A percentile compares a stretch with the other conserved stretches of the same genome.
These are phyloP conservation scores for Galerina marginata DNA, from an alignment of 768 basidiomycete genomes.

Conservation along the genomic window DNA sequence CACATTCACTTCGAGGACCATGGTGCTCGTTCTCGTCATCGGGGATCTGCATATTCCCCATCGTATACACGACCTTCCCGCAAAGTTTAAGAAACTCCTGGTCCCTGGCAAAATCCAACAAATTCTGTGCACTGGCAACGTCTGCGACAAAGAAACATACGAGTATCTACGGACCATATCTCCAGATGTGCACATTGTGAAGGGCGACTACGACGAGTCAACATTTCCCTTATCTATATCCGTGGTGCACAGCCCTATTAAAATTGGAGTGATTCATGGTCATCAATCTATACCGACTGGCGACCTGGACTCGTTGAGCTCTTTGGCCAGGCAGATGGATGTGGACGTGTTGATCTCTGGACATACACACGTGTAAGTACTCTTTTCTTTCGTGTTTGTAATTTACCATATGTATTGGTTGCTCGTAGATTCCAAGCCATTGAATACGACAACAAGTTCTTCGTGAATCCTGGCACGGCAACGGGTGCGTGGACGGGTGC, in stretches of 20 bases:
- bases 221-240: conserved; percentile 82
- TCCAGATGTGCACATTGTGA: conserved; percentile 88
- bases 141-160: conserved; percentile 96
- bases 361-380: conserved; percentile 88
- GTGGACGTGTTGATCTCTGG: conserved; percentile 95
- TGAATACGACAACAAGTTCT: conserved; percentile 91
- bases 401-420: not conserved
- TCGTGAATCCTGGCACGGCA: conserved; percentile 94
- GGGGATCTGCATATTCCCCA: conserved; percentile 98
- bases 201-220: conserved; percentile 94
- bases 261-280: conserved; percentile 92
- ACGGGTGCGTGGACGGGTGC: conserved; percentile 93
- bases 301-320: conserved; percentile 87
- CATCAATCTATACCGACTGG: conserved; percentile 94
- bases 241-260: conserved; percentile 82
- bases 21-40: conserved; percentile 95
- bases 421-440: conserved; percentile 85
- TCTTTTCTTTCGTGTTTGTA: not conserved
- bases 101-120: conserved; percentile 97
- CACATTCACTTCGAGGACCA: conserved; percentile 29
- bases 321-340: conserved; percentile 94
- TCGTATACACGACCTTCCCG: conserved; percentile 85
- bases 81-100: conserved; percentile 96
- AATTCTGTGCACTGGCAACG: conserved; percentile 96
- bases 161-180: conserved; percentile 96